These are phyloP conservation scores for Durotheca rogersii DNA, from an alignment of 495 filamentous ascomycete species.

Conservation along the genomic window DNA sequence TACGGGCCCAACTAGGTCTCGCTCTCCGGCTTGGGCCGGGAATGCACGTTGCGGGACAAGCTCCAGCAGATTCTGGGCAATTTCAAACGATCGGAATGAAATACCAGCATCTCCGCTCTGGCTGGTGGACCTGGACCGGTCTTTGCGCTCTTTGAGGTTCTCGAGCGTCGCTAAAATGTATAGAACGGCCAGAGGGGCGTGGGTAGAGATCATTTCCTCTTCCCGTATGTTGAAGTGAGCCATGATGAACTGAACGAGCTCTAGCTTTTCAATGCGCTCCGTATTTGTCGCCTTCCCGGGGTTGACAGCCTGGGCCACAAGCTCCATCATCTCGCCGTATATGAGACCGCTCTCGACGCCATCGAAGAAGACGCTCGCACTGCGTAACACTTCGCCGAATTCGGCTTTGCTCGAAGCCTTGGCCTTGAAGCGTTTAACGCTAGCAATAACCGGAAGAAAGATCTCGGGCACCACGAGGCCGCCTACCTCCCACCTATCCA, in stretches of 20 bases:
- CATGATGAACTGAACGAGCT: slow-evolving; percentile 78
- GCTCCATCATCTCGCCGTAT: slow-evolving; percentile 73
- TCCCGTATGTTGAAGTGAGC: slow-evolving; percentile 89
- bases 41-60: slow-evolving; percentile 74
- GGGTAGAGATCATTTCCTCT: slow-evolving; percentile 89
- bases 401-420: slow-evolving; percentile 59
- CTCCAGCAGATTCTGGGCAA: slow-evolving; percentile 58
- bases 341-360: slow-evolving; percentile 92
- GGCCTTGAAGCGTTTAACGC: slow-evolving; percentile 68
- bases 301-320: slow-evolving; percentile 59
- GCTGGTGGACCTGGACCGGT: slow-evolving; percentile 7
- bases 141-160: slow-evolving; percentile 39
- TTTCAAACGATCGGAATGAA: slow-evolving; percentile 48
- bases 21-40: slow-evolving; percentile 35
- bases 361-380: slow-evolving; percentile 94
- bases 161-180: slow-evolving; percentile 65
- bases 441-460: slow-evolving; percentile 82
- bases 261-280: slow-evolving; percentile 59
- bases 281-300: slow-evolving; percentile 39
- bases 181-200: slow-evolving; percentile 75
- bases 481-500: slow-evolving; percentile 98
- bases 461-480: slow-evolving; percentile 82
- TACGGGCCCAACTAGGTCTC: slow-evolving; percentile 35
- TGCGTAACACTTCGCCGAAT: slow-evolving; percentile 84
- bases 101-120: slow-evolving; percentile 13